Conservation (phyloP, 2,329 filamentous ascomycete species). For the Chaetomium olivaceum region DNA sequence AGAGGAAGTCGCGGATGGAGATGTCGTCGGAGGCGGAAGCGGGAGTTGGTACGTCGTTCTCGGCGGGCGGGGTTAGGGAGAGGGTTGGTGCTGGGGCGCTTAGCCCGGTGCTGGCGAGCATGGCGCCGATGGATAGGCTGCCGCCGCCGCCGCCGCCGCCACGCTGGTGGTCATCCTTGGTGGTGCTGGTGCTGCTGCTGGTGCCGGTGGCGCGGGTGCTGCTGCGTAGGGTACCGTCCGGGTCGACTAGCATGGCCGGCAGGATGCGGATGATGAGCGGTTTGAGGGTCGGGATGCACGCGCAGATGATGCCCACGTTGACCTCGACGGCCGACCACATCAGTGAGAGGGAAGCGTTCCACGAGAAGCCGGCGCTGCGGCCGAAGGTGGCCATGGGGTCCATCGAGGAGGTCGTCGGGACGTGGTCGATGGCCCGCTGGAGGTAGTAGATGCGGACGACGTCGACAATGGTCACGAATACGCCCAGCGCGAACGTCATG, state of each 20-base stretch:
- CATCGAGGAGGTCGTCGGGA: slow-evolving; percentile 41
- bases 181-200: slow-evolving; percentile 27
- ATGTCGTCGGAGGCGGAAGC: slow-evolving; percentile 23
- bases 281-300: slow-evolving; percentile 89
- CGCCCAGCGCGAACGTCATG: slow-evolving; percentile 80
- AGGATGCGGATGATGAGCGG: slow-evolving; percentile 71
- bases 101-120: neutral
- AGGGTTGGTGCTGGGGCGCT: slow-evolving; percentile 2
- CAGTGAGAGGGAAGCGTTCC: slow-evolving; percentile 79
- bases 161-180: neutral
- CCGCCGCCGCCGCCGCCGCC: neutral
- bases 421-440: slow-evolving; percentile 64
- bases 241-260: slow-evolving; percentile 58
- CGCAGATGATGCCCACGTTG: slow-evolving; percentile 85
- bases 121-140: neutral
- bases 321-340: slow-evolving; percentile 96
- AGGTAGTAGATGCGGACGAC: slow-evolving; percentile 89
- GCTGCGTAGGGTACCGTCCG: slow-evolving; percentile 44
- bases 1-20: slow-evolving; percentile 31
- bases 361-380: slow-evolving; percentile 56
- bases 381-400: slow-evolving; percentile 51
- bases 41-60: neutral
- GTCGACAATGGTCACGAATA: slow-evolving; percentile 85
- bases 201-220: slow-evolving; percentile 33
- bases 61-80: slow-evolving; percentile 5